A percentile compares a stretch with the other conserved stretches of the same genome.
These are phyloP conservation scores for Xanthoparmelia taractica DNA, from an alignment of 495 filamentous ascomycete species.

Conservation along the genomic window DNA sequence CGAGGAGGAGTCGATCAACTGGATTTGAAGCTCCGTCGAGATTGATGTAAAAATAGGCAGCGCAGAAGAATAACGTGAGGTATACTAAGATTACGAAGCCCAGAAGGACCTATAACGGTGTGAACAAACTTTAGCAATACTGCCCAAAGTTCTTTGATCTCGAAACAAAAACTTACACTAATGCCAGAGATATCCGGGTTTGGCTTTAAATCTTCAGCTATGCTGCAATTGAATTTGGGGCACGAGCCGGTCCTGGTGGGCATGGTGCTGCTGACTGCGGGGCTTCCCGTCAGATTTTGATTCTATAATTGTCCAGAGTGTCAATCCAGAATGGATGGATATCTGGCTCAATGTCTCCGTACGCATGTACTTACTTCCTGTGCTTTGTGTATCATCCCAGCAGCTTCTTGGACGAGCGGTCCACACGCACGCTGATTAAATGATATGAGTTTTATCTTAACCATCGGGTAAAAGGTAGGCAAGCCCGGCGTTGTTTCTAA, in stretches of 20 bases:
- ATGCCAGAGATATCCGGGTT: conserved; percentile 1
- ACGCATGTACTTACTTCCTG: background rate
- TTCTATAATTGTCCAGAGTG: background rate
- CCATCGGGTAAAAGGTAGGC: background rate
- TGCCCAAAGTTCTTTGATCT: background rate
- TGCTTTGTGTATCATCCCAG: background rate
- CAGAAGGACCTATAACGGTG: conserved; percentile 4
- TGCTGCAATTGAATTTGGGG: background rate
- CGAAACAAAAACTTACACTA: background rate
- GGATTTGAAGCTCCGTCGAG: background rate
- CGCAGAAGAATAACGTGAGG: conserved; percentile 11
- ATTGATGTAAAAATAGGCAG: conserved; percentile 8
- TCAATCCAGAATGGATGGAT: background rate
- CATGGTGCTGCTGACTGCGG: background rate
- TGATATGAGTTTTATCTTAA: too few relatives aligned
- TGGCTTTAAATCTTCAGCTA: background rate
- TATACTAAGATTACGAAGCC: conserved; percentile 12
- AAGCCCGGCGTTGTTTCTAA: background rate
- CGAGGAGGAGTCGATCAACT: background rate
- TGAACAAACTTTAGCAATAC: background rate
- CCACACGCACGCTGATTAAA: too few relatives aligned
- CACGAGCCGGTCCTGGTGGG: background rate
- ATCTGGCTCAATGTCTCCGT: background rate
- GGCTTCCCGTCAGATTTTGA: too few relatives aligned
- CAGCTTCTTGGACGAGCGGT: too few relatives aligned